Evolutionary conservation across 2,329 filamentous ascomycete genomes (phyloP), one percentile per base, ranked within the genome.

Genomic region (Pseudogymnoascus sp.): DNA sequence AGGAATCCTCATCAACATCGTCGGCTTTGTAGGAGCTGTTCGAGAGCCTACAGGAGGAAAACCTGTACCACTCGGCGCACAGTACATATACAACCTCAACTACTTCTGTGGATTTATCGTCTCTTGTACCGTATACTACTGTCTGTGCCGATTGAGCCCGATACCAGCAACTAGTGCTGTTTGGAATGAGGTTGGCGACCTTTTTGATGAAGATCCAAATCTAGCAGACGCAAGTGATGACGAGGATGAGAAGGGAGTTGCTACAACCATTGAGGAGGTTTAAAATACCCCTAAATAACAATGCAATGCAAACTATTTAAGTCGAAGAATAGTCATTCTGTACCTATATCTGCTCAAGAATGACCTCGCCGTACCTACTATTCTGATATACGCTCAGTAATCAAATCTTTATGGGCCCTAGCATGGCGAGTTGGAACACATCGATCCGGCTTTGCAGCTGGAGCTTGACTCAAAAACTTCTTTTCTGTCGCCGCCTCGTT

Each of bases 61-160:
- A 13, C 36, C 36, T n/a, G 77, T 1, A 0, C 91, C 96, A 0
- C 78, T 84, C 5, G 92, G 88, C 1, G 92, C 92, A 2, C 85
- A 82, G 0, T 95, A 95, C 71, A 85, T 97, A 64, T 97, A 96
- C 79, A 90, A 92, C 67, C 71, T 97, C 68, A 96, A 96, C 75
- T 97, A 92, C 78, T 95, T 97, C 73, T 83, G 83, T 55, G 92
- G 92, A 0, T 92, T 96, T 72, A 78, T 91, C 58, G 82, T 95
- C 9, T 83, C 90, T 0, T 78, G 79, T 0, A 71, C 66, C 0
- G 75, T 86, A 5, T 96, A 97, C 75, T 94, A 84, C 77, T 61
- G 73, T 0, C 78, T 96, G 1, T 92, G 87, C 73, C 82, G 77
- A 63, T 33, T 92, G 25, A 89, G 76, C 65, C 91, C 91, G 0